Conservation (phyloP, 2,329 filamentous ascomycete species). For the Fusarium falciforme region DNA sequence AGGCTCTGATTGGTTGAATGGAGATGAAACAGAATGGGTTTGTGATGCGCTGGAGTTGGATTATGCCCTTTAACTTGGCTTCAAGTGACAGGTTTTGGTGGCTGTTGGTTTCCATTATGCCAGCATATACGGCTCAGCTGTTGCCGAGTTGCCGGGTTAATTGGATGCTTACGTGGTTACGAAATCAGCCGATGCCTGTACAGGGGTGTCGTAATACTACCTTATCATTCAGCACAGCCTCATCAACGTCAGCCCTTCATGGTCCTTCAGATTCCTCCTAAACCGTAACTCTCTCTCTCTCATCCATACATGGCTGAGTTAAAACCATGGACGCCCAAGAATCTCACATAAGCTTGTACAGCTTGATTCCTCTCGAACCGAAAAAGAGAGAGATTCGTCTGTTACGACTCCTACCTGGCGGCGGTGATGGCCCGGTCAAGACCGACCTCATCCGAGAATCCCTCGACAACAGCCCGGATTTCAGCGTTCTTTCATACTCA, state of each 20-base stretch:
- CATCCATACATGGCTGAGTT: neutral
- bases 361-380: neutral
- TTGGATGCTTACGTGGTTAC: neutral
- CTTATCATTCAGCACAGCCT: neutral
- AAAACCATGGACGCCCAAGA: neutral
- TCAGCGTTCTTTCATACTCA: slow-evolving; percentile 12
- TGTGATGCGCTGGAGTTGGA: too few relatives aligned
- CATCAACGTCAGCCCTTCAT: neutral
- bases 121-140: neutral
- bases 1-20: too few relatives aligned
- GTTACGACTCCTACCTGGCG: neutral
- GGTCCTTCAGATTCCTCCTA: neutral
- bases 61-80: too few relatives aligned
- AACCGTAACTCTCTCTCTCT: neutral
- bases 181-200: neutral
- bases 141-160: neutral
- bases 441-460: neutral
- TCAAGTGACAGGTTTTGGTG: fast-evolving
- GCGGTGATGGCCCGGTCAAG: neutral
- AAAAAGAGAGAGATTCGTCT: neutral
- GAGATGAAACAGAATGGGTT: too few relatives aligned
- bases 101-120: too few relatives aligned
- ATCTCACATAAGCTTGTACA: neutral
- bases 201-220: neutral
- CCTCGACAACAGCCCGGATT: neutral